Conservation (phyloP, 352 stramenopile species). For the Phytophthora constricta region DNA sequence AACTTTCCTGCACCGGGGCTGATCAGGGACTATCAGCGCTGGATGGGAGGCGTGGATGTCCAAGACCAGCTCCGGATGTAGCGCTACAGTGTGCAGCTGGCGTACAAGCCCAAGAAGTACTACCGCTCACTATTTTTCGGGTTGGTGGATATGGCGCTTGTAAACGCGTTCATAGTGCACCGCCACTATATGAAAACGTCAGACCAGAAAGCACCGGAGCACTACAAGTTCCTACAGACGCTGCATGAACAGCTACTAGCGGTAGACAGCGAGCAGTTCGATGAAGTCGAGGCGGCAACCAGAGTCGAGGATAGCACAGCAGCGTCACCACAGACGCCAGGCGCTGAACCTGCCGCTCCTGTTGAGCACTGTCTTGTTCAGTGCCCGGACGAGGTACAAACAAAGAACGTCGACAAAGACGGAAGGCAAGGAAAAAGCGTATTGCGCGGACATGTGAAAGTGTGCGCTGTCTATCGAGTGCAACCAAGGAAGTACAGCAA, state of each 20-base stretch:
- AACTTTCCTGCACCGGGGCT: too few relatives aligned
- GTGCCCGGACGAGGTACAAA: not conserved
- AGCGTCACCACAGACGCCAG: not conserved
- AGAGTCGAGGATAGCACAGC: not conserved
- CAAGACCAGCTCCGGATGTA: too few relatives aligned
- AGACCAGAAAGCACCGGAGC: not conserved
- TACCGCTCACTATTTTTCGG: too few relatives aligned
- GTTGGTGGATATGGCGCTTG: not conserved
- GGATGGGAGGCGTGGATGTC: too few relatives aligned
- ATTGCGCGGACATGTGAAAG: not conserved
- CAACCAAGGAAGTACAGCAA: too few relatives aligned
- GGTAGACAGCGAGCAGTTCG: not conserved
- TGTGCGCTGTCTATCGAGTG: not conserved
- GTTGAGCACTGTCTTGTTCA: not conserved
- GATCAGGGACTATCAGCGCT: too few relatives aligned
- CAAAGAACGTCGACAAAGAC: not conserved
- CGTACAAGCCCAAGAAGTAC: too few relatives aligned
- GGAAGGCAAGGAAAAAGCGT: not conserved
- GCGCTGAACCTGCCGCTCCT: not conserved
- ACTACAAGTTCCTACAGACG: too few relatives aligned
- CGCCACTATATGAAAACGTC: not conserved
- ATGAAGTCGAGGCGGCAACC: not conserved
- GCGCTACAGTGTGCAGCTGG: too few relatives aligned
- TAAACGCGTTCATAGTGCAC: not conserved
- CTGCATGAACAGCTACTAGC: not conserved